Base-by-base conservation (phyloP, 495 filamentous ascomycete species). In the Penicillium coprophilum region DNA sequence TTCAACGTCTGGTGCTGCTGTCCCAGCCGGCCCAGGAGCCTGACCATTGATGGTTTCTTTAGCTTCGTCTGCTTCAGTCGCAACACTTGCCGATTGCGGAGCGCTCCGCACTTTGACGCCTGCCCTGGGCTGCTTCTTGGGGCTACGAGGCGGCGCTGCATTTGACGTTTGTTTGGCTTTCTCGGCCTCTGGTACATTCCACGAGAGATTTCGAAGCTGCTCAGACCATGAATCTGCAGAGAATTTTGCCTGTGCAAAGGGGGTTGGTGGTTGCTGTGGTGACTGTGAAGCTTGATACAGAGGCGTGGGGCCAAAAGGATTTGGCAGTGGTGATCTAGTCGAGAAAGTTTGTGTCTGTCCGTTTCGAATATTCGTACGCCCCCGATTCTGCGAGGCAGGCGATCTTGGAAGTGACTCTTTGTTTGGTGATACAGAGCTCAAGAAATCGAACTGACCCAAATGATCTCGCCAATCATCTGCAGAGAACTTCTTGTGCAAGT, bases 401-500 rank as follows among this genome's bases (percentile, higher is more conserved):
- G 73, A 64, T 53, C 49, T 70, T 44, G 60, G 67, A 54, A 71
- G 67, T n/a, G 66, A 59, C 4, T 72, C 60, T 54, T 71, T 65
- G 27, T 59, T 70, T 28, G 62, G 51, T 6, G 64, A 46, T 45
- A 65, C 62, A 20, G 75, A 69, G 21, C 72, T 74, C 59, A 87
- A 82, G 62, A 80, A 82, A 32, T 82, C 80, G 21, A 74, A 64
- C 2, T 55, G 48, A 12, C 74, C 70, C 40, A 88, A 81, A 55
- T 77, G 82, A 21, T 77, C 80, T 38, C 75, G 69, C 83, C 83
- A 87, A 31, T 84, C 80, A 23, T 76, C 72, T 0, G 85, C 79
- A 11, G 81, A 82, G 64, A 89, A 90, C 46, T 80, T 85, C 30
- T 87, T 91, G 62, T 89, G 89, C 69, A 96, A 87, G 58, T 86